phyloP scores from a whole-genome alignment of 495 filamentous ascomycete species.

The Tuber magnatum region DNA sequence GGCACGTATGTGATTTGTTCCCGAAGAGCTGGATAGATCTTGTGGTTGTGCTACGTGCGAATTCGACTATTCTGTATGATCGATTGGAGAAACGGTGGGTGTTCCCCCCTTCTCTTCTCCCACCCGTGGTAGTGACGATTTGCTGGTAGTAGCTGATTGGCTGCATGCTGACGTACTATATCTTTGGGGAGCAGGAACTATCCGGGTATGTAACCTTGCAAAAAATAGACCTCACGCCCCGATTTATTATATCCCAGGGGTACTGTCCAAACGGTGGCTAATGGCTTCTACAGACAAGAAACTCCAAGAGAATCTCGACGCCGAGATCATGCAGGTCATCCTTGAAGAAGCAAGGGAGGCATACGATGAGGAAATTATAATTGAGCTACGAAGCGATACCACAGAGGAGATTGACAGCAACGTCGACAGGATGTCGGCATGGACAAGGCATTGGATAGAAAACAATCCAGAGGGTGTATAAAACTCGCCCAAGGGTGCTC shows the following conservation, averaged over 20 bases:
- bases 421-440: constrained; percentile 70
- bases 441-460: constrained; percentile 74
- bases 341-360: constrained; percentile 81
- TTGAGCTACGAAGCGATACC: constrained; percentile 77
- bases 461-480: constrained; percentile 46
- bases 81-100: constrained; percentile 63
- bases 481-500: constrained; percentile 14
- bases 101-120: background rate
- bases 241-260: background rate
- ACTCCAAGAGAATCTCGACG: constrained; percentile 90
- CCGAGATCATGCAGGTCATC: constrained; percentile 94
- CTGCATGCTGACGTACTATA: background rate
- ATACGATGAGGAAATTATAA: constrained; percentile 80
- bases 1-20: constrained; percentile 96
- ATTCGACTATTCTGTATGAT: constrained; percentile 75
- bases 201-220: constrained; percentile 19
- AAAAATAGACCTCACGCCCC: background rate
- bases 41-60: constrained; percentile 80
- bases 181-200: constrained; percentile 23
- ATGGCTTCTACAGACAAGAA: constrained; percentile 65
- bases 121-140: background rate
- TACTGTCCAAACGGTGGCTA: constrained; percentile 9
- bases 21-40: constrained; percentile 91
- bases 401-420: constrained; percentile 80
- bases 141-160: background rate